phyloP scores from a whole-genome alignment of 805 yeast genomes.

The Ogataea dorogensis region DNA sequence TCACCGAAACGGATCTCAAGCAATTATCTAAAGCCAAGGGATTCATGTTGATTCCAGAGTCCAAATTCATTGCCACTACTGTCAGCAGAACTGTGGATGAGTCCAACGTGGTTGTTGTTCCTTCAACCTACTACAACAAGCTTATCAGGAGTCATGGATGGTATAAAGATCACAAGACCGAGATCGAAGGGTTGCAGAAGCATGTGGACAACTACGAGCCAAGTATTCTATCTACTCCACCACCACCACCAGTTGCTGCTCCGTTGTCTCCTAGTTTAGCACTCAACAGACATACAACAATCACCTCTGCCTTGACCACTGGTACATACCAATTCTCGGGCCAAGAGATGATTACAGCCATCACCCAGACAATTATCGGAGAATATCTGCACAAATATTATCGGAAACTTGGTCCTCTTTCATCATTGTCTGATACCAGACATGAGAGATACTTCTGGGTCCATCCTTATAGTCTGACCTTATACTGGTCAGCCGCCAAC shows the following conservation, averaged over 20 bases:
- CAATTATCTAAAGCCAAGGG: slow-evolving; percentile 46
- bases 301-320: slow-evolving; percentile 34
- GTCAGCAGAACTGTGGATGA: slow-evolving; percentile 54
- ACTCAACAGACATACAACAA: slow-evolving; percentile 15
- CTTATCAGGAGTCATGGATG: slow-evolving; percentile 44
- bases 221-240: slow-evolving; percentile 13
- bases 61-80: slow-evolving; percentile 63
- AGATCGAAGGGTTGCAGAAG: slow-evolving; percentile 7
- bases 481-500: slow-evolving; percentile 83
- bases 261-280: slow-evolving; percentile 13
- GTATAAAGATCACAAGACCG: slow-evolving; percentile 25
- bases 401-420: slow-evolving; percentile 71
- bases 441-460: slow-evolving; percentile 96
- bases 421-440: slow-evolving; percentile 71
- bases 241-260: slow-evolving; percentile 5
- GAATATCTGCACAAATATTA: slow-evolving; percentile 85
- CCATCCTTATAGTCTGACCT: slow-evolving; percentile 87
- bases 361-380: slow-evolving; percentile 92
- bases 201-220: slow-evolving; percentile 16
- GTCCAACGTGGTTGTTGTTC: slow-evolving; percentile 58
- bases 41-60: slow-evolving; percentile 53
- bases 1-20: slow-evolving; percentile 29
- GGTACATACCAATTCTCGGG: slow-evolving; percentile 68
- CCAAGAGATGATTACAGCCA: slow-evolving; percentile 74
- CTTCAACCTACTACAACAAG: slow-evolving; percentile 61